A percentile compares a stretch with the other conserved stretches of the same genome.
Evolutionary conservation across 257 asterid species (phyloP).

Genomic region (Leptodermis oblonga): DNA sequence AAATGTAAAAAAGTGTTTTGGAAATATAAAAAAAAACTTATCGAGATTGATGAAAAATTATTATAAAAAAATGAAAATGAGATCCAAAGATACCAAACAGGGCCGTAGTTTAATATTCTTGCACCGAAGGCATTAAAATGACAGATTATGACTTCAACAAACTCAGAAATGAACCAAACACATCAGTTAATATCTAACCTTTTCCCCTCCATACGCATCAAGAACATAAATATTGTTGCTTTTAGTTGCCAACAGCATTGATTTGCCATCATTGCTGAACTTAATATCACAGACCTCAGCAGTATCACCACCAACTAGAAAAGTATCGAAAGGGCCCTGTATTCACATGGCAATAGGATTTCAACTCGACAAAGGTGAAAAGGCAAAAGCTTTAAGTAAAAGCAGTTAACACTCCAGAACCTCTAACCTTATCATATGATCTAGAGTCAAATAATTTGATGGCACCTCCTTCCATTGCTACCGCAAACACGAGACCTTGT

Average conservation of each 20-base stretch:
- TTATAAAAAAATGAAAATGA: too few species aligned
- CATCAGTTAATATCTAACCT: slow-evolving; percentile 42
- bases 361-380: not conserved
- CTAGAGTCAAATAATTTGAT: slow-evolving; percentile 87
- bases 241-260: slow-evolving; percentile 87
- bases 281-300: slow-evolving; percentile 98
- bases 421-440: slow-evolving; percentile 78
- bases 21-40: too few species aligned
- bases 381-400: slow-evolving; percentile 6
- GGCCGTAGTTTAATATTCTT: not conserved
- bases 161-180: not conserved
- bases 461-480: slow-evolving; percentile 99
- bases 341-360: slow-evolving; percentile 11
- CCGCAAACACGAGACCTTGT: slow-evolving; percentile 96
- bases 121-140: not conserved
- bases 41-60: too few species aligned
- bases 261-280: slow-evolving; percentile 96
- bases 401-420: not conserved
- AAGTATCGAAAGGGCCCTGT: slow-evolving; percentile 96
- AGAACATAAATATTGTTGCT: slow-evolving; percentile 79
- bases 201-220: slow-evolving; percentile 92
- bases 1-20: too few species aligned
- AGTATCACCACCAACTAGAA: slow-evolving; percentile 92
- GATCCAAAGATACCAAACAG: too few species aligned
- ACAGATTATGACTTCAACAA: not conserved